These are phyloP conservation scores for Neofusicoccum parvum DNA, from an alignment of 2,329 filamentous ascomycete genomes.

Conservation along the genomic window DNA sequence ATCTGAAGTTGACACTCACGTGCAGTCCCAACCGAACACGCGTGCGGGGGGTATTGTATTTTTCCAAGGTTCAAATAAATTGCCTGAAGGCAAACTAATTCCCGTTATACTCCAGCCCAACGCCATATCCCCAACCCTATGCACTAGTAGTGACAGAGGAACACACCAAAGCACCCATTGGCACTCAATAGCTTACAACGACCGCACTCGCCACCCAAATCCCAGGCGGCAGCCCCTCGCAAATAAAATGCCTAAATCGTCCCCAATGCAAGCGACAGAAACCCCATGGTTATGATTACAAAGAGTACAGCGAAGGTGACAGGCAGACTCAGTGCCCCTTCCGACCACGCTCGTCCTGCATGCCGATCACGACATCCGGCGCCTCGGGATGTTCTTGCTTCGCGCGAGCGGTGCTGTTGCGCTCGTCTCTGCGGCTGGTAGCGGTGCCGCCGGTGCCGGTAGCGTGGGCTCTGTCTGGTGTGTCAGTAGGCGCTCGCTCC, in stretches of 20 bases:
- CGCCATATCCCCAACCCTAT: background rate
- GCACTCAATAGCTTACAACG: too few relatives aligned
- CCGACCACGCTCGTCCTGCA: slow-evolving; percentile 54
- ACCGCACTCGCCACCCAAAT: too few relatives aligned
- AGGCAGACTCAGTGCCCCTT: slow-evolving; percentile 34
- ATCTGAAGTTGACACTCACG: too few relatives aligned
- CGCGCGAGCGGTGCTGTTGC: slow-evolving; percentile 41
- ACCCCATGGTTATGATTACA: too few relatives aligned
- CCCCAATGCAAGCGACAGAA: background rate
- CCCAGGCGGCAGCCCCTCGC: too few relatives aligned
- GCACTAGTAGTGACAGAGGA: background rate
- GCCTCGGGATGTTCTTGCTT: slow-evolving; percentile 53
- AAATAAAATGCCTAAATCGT: background rate
- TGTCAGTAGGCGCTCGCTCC: too few relatives aligned
- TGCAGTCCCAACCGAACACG: too few relatives aligned
- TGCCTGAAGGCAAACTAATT: background rate
- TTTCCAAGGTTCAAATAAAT: background rate
- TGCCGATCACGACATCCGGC: slow-evolving; percentile 50
- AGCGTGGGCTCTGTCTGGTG: slow-evolving; percentile 25
- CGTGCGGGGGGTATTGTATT: too few relatives aligned
- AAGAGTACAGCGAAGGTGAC: too few relatives aligned
- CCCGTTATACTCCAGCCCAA: background rate
- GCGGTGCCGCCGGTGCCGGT: slow-evolving; percentile 44
- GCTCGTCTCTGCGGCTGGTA: slow-evolving; percentile 41
- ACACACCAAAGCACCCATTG: background rate